Conservation (phyloP, 768 basidiomycete species). For the Leccinum longicurvipes region DNA sequence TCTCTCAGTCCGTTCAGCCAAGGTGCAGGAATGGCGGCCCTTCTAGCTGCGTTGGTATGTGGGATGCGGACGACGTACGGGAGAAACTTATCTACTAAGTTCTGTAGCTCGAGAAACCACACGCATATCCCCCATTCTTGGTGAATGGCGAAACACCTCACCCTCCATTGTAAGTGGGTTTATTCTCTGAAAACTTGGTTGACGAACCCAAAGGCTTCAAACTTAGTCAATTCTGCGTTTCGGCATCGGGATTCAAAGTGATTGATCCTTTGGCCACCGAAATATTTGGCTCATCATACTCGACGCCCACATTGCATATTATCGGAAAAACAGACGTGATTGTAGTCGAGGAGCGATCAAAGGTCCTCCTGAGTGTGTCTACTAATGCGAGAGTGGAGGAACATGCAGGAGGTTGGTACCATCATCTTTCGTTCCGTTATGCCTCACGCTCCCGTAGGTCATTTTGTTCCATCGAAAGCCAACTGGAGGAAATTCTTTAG, state of each 20-base stretch:
- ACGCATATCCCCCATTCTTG: conserved; percentile 55
- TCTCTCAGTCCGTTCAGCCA: conserved; percentile 44
- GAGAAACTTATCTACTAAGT: background rate
- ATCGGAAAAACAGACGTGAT: conserved; percentile 76
- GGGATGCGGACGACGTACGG: background rate
- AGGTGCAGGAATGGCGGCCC: conserved; percentile 71
- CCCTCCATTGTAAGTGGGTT: conserved; percentile 61
- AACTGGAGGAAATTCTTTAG: conserved; percentile 74
- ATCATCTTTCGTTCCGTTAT: background rate
- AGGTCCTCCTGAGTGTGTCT: conserved; percentile 52
- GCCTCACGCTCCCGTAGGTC: conserved; percentile 45
- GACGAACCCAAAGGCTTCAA: background rate
- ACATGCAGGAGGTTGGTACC: conserved; percentile 71
- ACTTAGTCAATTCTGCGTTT: conserved; percentile 64
- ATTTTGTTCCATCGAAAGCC: conserved; percentile 78
- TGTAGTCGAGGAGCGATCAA: conserved; percentile 66
- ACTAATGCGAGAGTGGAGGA: conserved; percentile 60
- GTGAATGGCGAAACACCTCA: conserved; percentile 63
- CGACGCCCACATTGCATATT: conserved; percentile 76
- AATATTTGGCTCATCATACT: conserved; percentile 50
- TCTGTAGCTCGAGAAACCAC: conserved; percentile 51
- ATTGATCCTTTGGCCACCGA: conserved; percentile 42
- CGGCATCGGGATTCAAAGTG: conserved; percentile 71
- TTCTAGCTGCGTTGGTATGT: conserved; percentile 67
- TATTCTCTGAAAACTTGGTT: background rate